Percentiles rank a stretch among this genome's conserved stretches.
Evolutionary conservation across 2,329 filamentous ascomycete genomes (phyloP).

Genomic region (Paecilomyces fulvus): DNA sequence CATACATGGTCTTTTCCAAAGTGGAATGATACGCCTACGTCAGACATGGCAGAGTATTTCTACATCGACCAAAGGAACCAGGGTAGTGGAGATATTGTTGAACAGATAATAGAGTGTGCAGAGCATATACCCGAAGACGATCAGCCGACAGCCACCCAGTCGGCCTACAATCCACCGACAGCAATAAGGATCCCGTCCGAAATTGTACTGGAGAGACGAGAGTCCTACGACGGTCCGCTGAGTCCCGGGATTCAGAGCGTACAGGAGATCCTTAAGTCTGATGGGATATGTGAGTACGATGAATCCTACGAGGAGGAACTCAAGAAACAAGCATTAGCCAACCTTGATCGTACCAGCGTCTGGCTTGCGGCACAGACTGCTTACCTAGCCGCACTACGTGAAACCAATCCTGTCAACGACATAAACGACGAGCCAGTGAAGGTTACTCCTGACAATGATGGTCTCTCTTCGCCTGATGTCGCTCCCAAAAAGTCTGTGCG

Average conservation of each 20-base stretch:
- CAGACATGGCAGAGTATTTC: constrained; percentile 84
- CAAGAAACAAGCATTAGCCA: constrained; percentile 59
- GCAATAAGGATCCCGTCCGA: constrained; percentile 42
- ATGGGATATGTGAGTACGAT: constrained; percentile 64
- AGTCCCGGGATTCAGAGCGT: constrained; percentile 17
- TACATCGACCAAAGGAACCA: constrained; percentile 74
- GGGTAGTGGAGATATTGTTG: constrained; percentile 44
- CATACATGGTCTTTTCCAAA: constrained; percentile 69
- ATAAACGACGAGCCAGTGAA: constrained; percentile 17
- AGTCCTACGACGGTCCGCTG: constrained; percentile 18
- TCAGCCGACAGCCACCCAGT: constrained; percentile 25
- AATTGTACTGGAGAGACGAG: constrained; percentile 16
- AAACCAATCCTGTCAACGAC: constrained; percentile 47
- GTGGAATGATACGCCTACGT: constrained; percentile 59
- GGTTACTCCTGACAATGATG: constrained; percentile 12
- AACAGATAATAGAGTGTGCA: constrained; percentile 57
- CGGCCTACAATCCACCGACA: constrained; percentile 24
- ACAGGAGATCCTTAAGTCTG: constrained; percentile 52
- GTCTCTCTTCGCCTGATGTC: constrained; percentile 9
- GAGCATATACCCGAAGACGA: constrained; percentile 31
- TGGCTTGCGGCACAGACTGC: constrained; percentile 79
- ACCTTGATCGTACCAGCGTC: constrained; percentile 72
- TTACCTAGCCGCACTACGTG: constrained; percentile 60
- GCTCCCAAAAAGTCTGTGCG: constrained; percentile 21
- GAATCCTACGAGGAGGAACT: constrained; percentile 68